phyloP scores from a whole-genome alignment of 129 eudicot species.

The Lonicera japonica region DNA sequence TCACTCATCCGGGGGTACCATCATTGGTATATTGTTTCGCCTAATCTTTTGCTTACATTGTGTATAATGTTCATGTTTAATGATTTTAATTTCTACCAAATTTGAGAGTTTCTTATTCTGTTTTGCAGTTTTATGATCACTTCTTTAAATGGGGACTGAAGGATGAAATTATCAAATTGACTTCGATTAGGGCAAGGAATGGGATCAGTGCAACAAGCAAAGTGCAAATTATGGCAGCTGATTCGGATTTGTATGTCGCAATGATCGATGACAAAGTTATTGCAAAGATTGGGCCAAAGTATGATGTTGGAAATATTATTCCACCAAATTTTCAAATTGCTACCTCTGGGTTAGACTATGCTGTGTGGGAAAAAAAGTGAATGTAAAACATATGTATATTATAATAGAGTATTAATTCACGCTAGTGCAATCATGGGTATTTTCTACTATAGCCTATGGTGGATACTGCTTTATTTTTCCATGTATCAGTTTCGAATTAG shows the following conservation, averaged over 20 bases:
- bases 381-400: not conserved
- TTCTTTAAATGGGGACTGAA: constrained; percentile 67
- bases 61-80: not conserved
- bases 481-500: too few species aligned
- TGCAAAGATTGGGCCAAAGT: constrained; percentile 48
- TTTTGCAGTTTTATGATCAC: constrained; percentile 65
- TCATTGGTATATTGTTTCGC: constrained; percentile 30
- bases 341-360: constrained; percentile 49
- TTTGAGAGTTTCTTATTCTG: not conserved
- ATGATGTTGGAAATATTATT: constrained; percentile 49
- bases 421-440: too few species aligned
- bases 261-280: constrained; percentile 48
- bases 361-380: constrained; percentile 44
- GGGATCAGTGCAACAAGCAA: constrained; percentile 46
- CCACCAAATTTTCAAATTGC: constrained; percentile 46
- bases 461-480: too few species aligned
- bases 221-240: constrained; percentile 64
- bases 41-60: not conserved
- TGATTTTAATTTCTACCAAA: too few species aligned
- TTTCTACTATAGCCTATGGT: too few species aligned
- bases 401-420: too few species aligned
- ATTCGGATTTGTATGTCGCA: constrained; percentile 64
- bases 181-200: constrained; percentile 32
- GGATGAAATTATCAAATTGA: constrained; percentile 42
- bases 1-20: constrained; percentile 83